Percentiles rank a stretch among this genome's conserved stretches.
Conservation (phyloP, 805 yeast genomes). For the Wickerhamiella bombiphila region DNA sequence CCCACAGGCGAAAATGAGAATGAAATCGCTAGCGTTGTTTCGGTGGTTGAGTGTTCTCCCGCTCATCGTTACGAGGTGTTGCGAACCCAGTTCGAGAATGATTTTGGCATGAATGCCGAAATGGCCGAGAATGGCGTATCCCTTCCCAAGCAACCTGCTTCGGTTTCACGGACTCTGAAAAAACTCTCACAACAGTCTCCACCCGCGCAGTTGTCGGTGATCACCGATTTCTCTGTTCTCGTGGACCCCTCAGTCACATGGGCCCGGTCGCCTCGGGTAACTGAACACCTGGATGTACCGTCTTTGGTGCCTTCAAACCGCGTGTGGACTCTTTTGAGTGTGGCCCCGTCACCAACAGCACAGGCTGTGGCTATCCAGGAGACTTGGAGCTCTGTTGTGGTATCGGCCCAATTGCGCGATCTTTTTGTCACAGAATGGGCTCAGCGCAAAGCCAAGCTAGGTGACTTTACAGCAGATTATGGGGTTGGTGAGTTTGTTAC, state of each 20-base stretch:
- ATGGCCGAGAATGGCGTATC: constrained; percentile 25
- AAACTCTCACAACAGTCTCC: constrained; percentile 5
- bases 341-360: constrained; percentile 21
- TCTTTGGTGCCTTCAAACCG: constrained; percentile 20
- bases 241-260: constrained; percentile 19
- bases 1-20: constrained; percentile 10
- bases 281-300: constrained; percentile 15
- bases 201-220: constrained; percentile 7
- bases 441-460: constrained; percentile 19
- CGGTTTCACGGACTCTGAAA: constrained; percentile 12
- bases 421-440: constrained; percentile 28
- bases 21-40: constrained; percentile 24
- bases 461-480: constrained; percentile 28
- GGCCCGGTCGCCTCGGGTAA: constrained; percentile 10
- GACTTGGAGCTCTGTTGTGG: constrained; percentile 24
- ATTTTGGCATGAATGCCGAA: constrained; percentile 26
- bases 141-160: constrained; percentile 20
- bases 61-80: constrained; percentile 18
- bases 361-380: constrained; percentile 14
- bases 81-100: constrained; percentile 24
- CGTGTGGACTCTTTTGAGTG: constrained; percentile 24
- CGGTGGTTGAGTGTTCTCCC: constrained; percentile 24
- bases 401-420: constrained; percentile 26
- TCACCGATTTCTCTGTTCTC: constrained; percentile 14
- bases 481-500: constrained; percentile 26